Percentiles rank a stretch among this genome's conserved stretches.
Evolutionary conservation across 768 basidiomycete genomes (phyloP).

Genomic region (Saitozyma sp.): DNA sequence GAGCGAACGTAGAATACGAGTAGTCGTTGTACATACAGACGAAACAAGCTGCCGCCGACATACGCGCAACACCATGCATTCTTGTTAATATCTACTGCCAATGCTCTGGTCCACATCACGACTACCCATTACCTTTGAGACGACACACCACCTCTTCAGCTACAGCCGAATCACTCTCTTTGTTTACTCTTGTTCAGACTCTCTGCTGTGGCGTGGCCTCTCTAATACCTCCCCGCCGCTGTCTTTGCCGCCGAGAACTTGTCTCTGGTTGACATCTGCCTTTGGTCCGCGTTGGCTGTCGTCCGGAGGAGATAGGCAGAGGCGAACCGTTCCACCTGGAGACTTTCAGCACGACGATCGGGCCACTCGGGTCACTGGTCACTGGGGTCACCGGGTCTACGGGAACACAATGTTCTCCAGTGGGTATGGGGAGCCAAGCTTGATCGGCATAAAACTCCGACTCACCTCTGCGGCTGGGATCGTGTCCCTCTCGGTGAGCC

Average conservation of each 20-base stretch:
- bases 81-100: too few relatives aligned
- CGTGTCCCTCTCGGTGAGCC: slow-evolving; percentile 39
- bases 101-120: too few relatives aligned
- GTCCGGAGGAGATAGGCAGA: slow-evolving; percentile 30
- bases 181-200: too few relatives aligned
- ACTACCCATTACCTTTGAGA: too few relatives aligned
- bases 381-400: background rate
- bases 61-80: too few relatives aligned
- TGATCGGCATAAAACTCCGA: background rate
- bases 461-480: slow-evolving; percentile 51
- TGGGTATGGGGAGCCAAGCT: too few relatives aligned
- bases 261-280: slow-evolving; percentile 12
- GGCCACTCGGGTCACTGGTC: background rate
- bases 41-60: too few relatives aligned
- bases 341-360: background rate
- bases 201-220: background rate
- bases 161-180: too few relatives aligned
- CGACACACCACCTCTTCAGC: too few relatives aligned
- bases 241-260: slow-evolving; percentile 11
- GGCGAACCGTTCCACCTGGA: slow-evolving; percentile 38
- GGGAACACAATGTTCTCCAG: background rate
- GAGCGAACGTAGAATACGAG: too few relatives aligned
- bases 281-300: slow-evolving; percentile 6
- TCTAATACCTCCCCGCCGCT: slow-evolving; percentile 23
- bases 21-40: too few relatives aligned